Evolutionary conservation across 2,329 filamentous ascomycete genomes (phyloP).

Genomic region (Zymoseptoria brevis): DNA sequence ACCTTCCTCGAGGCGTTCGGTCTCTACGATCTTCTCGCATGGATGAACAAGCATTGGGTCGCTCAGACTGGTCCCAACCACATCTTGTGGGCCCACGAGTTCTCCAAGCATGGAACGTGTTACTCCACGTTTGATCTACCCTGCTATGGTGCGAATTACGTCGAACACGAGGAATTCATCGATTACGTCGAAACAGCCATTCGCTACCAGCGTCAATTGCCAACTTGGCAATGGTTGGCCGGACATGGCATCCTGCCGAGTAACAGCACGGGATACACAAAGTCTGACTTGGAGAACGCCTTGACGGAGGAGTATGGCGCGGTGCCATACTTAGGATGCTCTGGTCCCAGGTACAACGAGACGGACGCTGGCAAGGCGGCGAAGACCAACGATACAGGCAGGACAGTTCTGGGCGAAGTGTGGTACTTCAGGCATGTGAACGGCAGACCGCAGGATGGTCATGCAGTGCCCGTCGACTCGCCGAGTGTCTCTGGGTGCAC

Average conservation of each 20-base stretch:
- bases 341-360: slow-evolving; percentile 52
- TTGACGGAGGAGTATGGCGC: slow-evolving; percentile 46
- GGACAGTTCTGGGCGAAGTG: slow-evolving; percentile 52
- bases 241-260: slow-evolving; percentile 48
- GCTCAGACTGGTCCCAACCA: slow-evolving; percentile 48
- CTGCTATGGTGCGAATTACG: slow-evolving; percentile 56
- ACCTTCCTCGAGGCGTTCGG: slow-evolving; percentile 53
- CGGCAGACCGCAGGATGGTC: slow-evolving; percentile 48
- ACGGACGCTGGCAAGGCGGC: slow-evolving; percentile 48
- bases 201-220: slow-evolving; percentile 49
- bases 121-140: slow-evolving; percentile 57
- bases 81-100: slow-evolving; percentile 49
- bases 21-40: slow-evolving; percentile 52
- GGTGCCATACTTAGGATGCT: slow-evolving; percentile 54
- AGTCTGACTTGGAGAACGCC: slow-evolving; percentile 45
- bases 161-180: slow-evolving; percentile 50
- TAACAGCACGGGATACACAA: slow-evolving; percentile 51
- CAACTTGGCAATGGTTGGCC: slow-evolving; percentile 55
- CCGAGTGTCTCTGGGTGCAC: slow-evolving; percentile 49
- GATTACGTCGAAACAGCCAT: slow-evolving; percentile 57
- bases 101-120: slow-evolving; percentile 43
- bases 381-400: slow-evolving; percentile 46
- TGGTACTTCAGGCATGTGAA: slow-evolving; percentile 60
- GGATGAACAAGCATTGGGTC: slow-evolving; percentile 61
- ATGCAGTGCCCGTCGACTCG: slow-evolving; percentile 42